phyloP scores from a whole-genome alignment of 805 yeast genomes.

The Lipomyces japonicus region DNA sequence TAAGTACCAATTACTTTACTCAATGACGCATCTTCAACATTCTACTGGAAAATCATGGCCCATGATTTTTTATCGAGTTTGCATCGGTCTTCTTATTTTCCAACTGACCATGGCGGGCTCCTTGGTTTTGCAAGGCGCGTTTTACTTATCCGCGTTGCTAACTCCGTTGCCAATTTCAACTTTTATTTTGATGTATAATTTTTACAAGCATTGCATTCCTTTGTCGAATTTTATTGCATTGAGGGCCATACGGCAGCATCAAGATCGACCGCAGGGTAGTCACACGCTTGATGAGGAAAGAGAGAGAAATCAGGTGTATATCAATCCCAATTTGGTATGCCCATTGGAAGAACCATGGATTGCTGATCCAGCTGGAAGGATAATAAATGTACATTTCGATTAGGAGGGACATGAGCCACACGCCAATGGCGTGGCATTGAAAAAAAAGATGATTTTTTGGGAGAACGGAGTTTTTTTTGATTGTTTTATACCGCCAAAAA shows the following conservation, averaged over 20 bases:
- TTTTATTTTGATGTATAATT: constrained; percentile 65
- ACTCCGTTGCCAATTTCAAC: constrained; percentile 75
- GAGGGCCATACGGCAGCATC: constrained; percentile 49
- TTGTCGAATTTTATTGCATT: constrained; percentile 81
- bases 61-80: constrained; percentile 72
- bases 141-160: constrained; percentile 63
- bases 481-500: no score
- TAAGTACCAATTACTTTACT: constrained; percentile 81
- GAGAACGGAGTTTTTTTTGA: no score
- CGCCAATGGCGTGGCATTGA: no score
- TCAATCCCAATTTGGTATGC: constrained; percentile 67
- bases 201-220: constrained; percentile 76
- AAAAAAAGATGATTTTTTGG: no score
- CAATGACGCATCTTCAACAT: constrained; percentile 93
- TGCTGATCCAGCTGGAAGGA: constrained; percentile 37
- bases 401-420: background rate
- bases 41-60: constrained; percentile 98
- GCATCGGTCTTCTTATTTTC: constrained; percentile 74
- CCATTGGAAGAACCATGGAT: constrained; percentile 84
- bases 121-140: constrained; percentile 75
- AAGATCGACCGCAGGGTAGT: constrained; percentile 29
- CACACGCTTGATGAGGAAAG: constrained; percentile 75
- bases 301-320: constrained; percentile 66
- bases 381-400: constrained; percentile 18
- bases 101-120: constrained; percentile 94